Evolutionary conservation across 345 rosid species (phyloP), one percentile per base, ranked within the genome.

Genomic region (Syzygium aromaticum): DNA sequence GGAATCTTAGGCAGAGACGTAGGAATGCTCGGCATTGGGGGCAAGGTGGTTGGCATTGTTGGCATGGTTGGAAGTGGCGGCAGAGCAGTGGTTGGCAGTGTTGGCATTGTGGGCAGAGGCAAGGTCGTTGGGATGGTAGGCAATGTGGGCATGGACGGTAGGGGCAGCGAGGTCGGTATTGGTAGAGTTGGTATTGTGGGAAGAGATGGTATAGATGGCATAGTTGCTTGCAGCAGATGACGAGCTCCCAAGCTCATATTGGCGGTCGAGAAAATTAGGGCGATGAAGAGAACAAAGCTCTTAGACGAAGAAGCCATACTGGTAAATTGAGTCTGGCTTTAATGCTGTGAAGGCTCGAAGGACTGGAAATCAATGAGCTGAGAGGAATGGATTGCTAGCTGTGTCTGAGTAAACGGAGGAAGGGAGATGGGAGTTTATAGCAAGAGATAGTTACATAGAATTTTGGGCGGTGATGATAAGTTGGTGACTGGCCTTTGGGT

Each of bases 1-100:
- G 94, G 93, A 83, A 91, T 86, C 49, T 84, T 43, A 12, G 88
- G 87, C 21, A 92, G 90, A 57, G 87, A 33, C 40, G 86, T 52
- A 3, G 91, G 90, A 21, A 87, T 56, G 88, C 85, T 88, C 43
- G 94, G 90, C 7, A 87, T 53, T 1, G 91, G 88, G 27, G 92
- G 91, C 38, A 87, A 25, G 16, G 90, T 63, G 5, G 90, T 89
- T 30, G 85, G 77, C 30, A 49, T 57, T 22, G 61, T 87, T 5
- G 88, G 85, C 49, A 89, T 5, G 86, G 28, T 88, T 14, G 87
- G 86, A 54, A 89, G 86, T 54, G 90, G 89, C 28, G 90, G 90
- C 52, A 83, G 25, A 5, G 82, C 5, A 27, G 83, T 51, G 22
- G 86, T 77, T 8, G 90, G 90, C 51, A 87, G 9, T 12, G 88